Evolutionary conservation across 192 early-diverging fungal species (phyloP), one percentile per base, ranked within the genome.

Genomic region (Gryganskiella cystojenkinii): DNA sequence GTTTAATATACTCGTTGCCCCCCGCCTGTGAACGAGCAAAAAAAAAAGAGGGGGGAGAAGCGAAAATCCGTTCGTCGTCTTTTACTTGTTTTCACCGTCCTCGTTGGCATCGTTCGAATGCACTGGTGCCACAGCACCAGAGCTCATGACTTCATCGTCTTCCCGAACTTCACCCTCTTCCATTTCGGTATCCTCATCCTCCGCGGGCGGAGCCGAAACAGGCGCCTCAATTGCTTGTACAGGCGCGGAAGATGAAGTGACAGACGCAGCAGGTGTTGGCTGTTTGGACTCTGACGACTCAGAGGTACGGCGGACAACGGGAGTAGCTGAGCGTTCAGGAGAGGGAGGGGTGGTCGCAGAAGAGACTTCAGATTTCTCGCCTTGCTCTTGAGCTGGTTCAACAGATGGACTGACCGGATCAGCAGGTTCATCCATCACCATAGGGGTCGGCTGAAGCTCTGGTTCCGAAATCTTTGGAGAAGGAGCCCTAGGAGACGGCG

Each of bases 151-250:
- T 13, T 73, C 71, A 40, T 64, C 62, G 14, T 78, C 74, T 46
- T 78, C 74, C 2, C 74, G 59, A 7, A 78, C 74, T 42, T 78
- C 74, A 14, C 74, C 74, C 22, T 78, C 74, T 24, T 78, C 74
- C 74, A 78, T 78, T 54, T 78, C 74, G 8, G 66, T 78, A 49
- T 69, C 74, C 15, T 78, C 66, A 17, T 64, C 61, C 17, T 56
- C 53, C 5, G 50, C 51, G 15, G 42, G 49, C 7, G 22, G 47
- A 24, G 3, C 10, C 15, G 54, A 40, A n/a, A n/a, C n/a, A n/a
- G n/a, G n/a, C 3, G 44, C 19, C 47, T 14, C 49, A 24, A 11
- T 10, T 4, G 61, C 40, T 15, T 24, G 14, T 34, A 3, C 46
- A 14, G 25, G 34, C 7, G 7, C 10, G 8, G 13, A 19, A 5